Evolutionary conservation across 2,329 filamentous ascomycete species (phyloP).

Genomic region (Colletotrichum sp.): DNA sequence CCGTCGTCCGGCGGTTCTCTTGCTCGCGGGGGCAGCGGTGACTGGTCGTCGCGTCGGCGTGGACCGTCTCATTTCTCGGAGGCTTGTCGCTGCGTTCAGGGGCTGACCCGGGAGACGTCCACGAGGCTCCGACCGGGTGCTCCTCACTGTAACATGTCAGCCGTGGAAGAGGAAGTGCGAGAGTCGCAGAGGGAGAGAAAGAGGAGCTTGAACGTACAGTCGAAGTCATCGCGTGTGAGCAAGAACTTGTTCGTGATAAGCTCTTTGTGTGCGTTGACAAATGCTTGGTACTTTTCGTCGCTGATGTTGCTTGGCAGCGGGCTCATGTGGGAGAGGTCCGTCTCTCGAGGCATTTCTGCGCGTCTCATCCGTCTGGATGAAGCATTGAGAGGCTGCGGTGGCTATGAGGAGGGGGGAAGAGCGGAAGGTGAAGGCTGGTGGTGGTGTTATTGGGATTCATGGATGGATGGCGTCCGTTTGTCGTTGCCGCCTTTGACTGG

Average conservation of each 20-base stretch:
- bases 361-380: neutral
- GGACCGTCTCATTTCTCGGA: neutral
- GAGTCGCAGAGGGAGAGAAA: neutral
- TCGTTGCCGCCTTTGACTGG: neutral
- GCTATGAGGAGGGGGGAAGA: neutral
- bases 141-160: neutral
- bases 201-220: neutral
- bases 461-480: neutral
- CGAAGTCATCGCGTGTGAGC: neutral
- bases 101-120: neutral
- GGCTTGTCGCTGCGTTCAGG: neutral
- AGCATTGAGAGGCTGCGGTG: neutral
- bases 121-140: neutral
- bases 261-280: neutral
- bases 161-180: neutral
- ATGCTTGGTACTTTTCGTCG: neutral
- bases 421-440: neutral
- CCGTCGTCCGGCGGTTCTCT: neutral
- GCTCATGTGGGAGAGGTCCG: neutral
- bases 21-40: neutral
- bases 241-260: neutral
- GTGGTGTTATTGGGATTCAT: neutral
- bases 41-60: neutral
- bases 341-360: neutral
- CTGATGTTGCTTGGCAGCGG: neutral